These are phyloP conservation scores for Coleophoma eucalyptorum DNA, from an alignment of 2,329 filamentous ascomycete genomes.

Conservation along the genomic window DNA sequence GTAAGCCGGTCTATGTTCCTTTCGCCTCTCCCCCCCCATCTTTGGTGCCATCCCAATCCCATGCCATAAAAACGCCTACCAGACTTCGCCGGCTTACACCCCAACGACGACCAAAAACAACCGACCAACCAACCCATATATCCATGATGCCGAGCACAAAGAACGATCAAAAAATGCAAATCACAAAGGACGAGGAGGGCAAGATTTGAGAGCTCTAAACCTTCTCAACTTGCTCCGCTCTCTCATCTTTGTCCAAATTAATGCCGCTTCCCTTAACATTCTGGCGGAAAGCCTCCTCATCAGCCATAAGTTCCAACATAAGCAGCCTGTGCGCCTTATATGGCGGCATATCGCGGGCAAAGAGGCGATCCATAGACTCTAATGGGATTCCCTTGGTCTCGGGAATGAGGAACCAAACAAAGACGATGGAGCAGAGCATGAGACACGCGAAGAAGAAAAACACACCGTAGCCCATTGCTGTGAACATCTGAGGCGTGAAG, in stretches of 20 bases:
- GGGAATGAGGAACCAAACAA: slow-evolving; percentile 59
- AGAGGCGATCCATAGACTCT: slow-evolving; percentile 58
- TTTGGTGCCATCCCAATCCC: too few relatives aligned
- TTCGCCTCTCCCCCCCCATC: too few relatives aligned
- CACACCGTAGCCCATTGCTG: slow-evolving; percentile 16
- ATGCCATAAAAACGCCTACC: too few relatives aligned
- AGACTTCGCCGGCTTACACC: too few relatives aligned
- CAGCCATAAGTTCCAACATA: slow-evolving; percentile 16
- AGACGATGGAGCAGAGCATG: slow-evolving; percentile 53
- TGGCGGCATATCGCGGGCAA: slow-evolving; percentile 29
- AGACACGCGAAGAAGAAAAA: slow-evolving; percentile 29
- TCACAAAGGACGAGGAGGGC: too few relatives aligned
- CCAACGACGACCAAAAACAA: background rate
- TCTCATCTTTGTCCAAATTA: slow-evolving; percentile 15
- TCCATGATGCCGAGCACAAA: too few relatives aligned
- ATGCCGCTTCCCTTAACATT: slow-evolving; percentile 18
- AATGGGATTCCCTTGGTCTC: slow-evolving; percentile 65
- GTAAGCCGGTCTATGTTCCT: too few relatives aligned
- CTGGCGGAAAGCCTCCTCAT: slow-evolving; percentile 18
- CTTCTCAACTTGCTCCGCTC: slow-evolving; percentile 15
- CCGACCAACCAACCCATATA: background rate
- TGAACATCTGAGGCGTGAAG: slow-evolving; percentile 17
- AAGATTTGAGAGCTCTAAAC: slow-evolving; percentile 4
- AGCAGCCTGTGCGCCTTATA: slow-evolving; percentile 18
- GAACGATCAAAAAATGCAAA: too few relatives aligned